Percentiles rank a stretch among this genome's conserved stretches.
Evolutionary conservation across 139 green algal species (phyloP).

Genomic region (Pedinophyceae sp.): DNA sequence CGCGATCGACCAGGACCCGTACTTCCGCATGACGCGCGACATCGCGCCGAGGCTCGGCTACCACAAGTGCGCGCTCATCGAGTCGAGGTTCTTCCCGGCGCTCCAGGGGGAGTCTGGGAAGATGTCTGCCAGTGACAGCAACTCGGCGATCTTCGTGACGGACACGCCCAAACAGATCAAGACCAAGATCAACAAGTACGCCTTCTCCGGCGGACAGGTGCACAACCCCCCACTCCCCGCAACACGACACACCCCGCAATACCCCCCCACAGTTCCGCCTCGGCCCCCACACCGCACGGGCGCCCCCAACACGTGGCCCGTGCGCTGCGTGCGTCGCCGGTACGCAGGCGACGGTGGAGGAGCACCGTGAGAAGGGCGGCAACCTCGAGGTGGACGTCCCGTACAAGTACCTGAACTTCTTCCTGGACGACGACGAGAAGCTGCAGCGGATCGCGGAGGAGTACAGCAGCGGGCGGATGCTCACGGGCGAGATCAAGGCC

Average conservation of each 20-base stretch:
- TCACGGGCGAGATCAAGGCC: slow-evolving; percentile 88
- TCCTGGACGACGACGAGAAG: slow-evolving; percentile 80
- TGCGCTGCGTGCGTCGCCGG: too few species aligned
- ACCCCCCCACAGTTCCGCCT: too few species aligned
- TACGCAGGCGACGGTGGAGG: slow-evolving; percentile 70
- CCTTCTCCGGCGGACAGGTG: not conserved
- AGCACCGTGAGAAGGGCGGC: slow-evolving; percentile 61
- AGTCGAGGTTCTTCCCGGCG: slow-evolving; percentile 86
- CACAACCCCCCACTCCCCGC: not conserved
- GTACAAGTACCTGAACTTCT: slow-evolving; percentile 96
- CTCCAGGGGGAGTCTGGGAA: slow-evolving; percentile 90
- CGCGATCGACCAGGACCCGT: slow-evolving; percentile 64
- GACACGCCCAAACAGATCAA: slow-evolving; percentile 68
- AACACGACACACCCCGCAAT: too few species aligned
- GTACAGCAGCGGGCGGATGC: slow-evolving; percentile 75
- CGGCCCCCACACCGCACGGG: too few species aligned
- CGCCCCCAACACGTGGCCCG: too few species aligned
- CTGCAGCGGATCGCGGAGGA: slow-evolving; percentile 58
- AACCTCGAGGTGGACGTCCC: slow-evolving; percentile 90
- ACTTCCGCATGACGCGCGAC: slow-evolving; percentile 89
- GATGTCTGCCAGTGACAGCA: slow-evolving; percentile 83
- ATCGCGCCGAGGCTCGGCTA: slow-evolving; percentile 69
- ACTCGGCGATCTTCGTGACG: slow-evolving; percentile 81
- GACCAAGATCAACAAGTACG: slow-evolving; percentile 8
- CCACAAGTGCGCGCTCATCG: slow-evolving; percentile 77